Evolutionary conservation across 371 early-diverging fungal species (phyloP).

Genomic region (Haplosporangium sp.): DNA sequence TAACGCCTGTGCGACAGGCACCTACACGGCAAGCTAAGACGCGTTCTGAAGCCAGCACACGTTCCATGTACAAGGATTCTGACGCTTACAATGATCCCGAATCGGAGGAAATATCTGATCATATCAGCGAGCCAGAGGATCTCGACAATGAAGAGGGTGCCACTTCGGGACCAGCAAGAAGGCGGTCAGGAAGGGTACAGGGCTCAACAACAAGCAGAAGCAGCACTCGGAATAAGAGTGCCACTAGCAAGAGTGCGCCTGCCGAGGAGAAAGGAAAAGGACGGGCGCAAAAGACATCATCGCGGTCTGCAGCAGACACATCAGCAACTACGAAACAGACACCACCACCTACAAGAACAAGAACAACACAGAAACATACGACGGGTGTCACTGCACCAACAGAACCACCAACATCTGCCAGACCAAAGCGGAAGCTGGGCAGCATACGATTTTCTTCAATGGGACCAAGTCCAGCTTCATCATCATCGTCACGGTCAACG

Average conservation of each 20-base stretch:
- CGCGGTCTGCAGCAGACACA: not conserved
- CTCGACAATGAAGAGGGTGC: not conserved
- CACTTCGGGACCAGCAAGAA: not conserved
- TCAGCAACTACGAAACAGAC: not conserved
- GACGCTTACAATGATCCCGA: constrained; percentile 12
- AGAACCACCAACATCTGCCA: not conserved
- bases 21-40: constrained; percentile 40
- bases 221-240: not conserved
- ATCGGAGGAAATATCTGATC: constrained; percentile 26
- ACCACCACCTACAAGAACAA: not conserved
- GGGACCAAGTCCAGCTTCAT: constrained; percentile 9
- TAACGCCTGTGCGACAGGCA: constrained; percentile 19
- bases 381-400: not conserved
- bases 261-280: constrained; percentile 14
- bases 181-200: constrained; percentile 11
- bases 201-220: not conserved
- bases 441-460: constrained; percentile 16
- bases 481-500: constrained; percentile 3
- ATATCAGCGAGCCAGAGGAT: constrained; percentile 31
- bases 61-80: constrained; percentile 45
- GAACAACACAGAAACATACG: too few relatives aligned
- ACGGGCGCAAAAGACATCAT: constrained; percentile 2
- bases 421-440: constrained; percentile 17
- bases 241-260: not conserved
- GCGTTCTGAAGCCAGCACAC: constrained; percentile 39